phyloP scores from a whole-genome alignment of 306 rosid genomes.

The Senna tora region DNA sequence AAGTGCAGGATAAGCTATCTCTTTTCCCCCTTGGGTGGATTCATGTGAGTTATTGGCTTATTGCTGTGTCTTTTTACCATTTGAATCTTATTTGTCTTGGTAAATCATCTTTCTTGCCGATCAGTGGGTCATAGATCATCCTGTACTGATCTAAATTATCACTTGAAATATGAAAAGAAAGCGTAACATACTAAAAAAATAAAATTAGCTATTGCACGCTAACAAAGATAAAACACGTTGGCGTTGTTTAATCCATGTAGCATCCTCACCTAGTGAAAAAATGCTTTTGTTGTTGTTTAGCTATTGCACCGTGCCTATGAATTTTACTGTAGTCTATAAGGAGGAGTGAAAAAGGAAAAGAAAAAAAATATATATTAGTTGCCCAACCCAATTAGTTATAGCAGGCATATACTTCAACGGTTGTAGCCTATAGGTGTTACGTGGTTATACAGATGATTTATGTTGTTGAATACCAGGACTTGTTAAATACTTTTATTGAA shows the following conservation, averaged over 20 bases:
- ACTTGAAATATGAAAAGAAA: background rate
- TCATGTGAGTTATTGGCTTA: slow-evolving; percentile 67
- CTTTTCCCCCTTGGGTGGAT: slow-evolving; percentile 99
- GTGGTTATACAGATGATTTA: no score
- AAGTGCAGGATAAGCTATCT: slow-evolving; percentile 87
- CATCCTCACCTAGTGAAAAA: no score
- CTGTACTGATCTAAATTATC: background rate
- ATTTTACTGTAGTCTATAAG: background rate
- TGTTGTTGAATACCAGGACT: background rate
- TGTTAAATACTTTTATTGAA: background rate
- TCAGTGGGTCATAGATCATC: slow-evolving; percentile 11
- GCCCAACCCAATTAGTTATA: background rate
- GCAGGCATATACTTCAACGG: background rate
- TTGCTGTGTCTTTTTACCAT: slow-evolving; percentile 5
- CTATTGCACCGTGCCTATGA: background rate
- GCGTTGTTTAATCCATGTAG: no score
- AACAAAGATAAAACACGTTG: no score
- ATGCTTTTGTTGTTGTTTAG: no score
- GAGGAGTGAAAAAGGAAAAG: background rate
- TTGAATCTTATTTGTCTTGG: background rate
- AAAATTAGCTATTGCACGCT: background rate
- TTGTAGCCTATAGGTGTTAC: no score
- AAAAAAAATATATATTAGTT: background rate
- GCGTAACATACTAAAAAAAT: background rate
- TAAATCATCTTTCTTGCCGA: slow-evolving; percentile 24